Conservation (phyloP, 176 grass and related monocot species). For the Avena insularis region DNA sequence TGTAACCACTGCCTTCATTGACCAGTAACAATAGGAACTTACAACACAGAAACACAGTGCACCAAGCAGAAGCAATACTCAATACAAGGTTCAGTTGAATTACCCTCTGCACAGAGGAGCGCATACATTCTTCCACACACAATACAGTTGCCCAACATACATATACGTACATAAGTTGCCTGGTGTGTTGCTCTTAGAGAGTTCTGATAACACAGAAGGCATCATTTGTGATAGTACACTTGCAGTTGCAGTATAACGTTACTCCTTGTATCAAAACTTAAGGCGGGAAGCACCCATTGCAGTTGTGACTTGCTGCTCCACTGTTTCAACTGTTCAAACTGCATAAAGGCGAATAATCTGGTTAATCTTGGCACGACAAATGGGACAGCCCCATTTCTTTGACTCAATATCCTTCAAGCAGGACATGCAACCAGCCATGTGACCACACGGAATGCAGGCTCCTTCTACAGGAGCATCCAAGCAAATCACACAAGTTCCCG, state of each 20-base stretch:
- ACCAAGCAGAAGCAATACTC: neutral
- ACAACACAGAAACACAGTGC: neutral
- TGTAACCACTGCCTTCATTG: neutral
- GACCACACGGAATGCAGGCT: slow-evolving; percentile 95
- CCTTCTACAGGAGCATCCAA: slow-evolving; percentile 93
- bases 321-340: slow-evolving; percentile 58
- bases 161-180: slow-evolving; percentile 29
- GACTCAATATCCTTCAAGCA: slow-evolving; percentile 90
- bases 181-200: neutral
- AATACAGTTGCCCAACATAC: neutral
- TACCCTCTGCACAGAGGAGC: neutral
- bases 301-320: neutral
- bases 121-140: neutral
- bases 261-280: slow-evolving; percentile 15
- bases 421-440: slow-evolving; percentile 97
- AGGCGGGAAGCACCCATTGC: neutral
- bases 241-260: neutral
- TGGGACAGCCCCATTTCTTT: slow-evolving; percentile 88
- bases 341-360: slow-evolving; percentile 91
- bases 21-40: neutral
- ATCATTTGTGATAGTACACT: slow-evolving; percentile 26
- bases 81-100: neutral
- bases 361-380: slow-evolving; percentile 85
- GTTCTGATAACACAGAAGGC: neutral
- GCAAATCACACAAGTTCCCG: slow-evolving; percentile 83